phyloP scores from a whole-genome alignment of 768 basidiomycete species.

The Tricholoma terreum region DNA sequence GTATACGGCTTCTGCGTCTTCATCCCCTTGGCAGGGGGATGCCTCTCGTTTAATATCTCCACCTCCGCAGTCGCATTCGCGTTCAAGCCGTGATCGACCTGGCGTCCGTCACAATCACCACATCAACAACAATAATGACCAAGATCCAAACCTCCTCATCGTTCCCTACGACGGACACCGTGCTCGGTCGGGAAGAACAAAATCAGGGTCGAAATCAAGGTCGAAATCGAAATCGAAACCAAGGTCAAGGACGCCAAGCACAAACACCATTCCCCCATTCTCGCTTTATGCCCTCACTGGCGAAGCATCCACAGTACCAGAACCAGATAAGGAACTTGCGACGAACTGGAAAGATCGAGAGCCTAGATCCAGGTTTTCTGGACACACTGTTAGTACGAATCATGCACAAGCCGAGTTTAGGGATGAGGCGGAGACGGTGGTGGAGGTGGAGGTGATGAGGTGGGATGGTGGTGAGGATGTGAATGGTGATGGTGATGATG shows the following conservation, averaged over 20 bases:
- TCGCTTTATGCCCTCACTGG: slow-evolving; percentile 56
- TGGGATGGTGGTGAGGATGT: neutral
- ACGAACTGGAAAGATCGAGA: slow-evolving; percentile 31
- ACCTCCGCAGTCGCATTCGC: too few relatives aligned
- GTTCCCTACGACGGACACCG: too few relatives aligned
- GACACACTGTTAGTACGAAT: neutral
- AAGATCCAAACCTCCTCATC: slow-evolving; percentile 1
- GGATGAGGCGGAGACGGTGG: too few relatives aligned
- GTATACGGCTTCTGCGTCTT: slow-evolving; percentile 11
- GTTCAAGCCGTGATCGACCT: neutral
- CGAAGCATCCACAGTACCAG: slow-evolving; percentile 51
- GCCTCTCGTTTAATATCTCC: too few relatives aligned
- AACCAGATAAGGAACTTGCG: slow-evolving; percentile 48
- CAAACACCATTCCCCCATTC: too few relatives aligned
- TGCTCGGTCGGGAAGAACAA: slow-evolving; percentile 3
- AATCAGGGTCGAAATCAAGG: neutral
- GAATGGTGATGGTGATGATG: too few relatives aligned
- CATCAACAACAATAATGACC: slow-evolving; percentile 25
- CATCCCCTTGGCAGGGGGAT: too few relatives aligned
- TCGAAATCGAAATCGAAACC: neutral
- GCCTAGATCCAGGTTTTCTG: slow-evolving; percentile 44
- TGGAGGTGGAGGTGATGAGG: neutral
- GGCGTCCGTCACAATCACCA: slow-evolving; percentile 22
- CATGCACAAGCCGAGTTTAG: neutral
- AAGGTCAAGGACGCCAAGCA: too few relatives aligned